These are phyloP conservation scores for Cladophialophora yegresii DNA, from an alignment of 2,329 filamentous ascomycete genomes.

Conservation along the genomic window DNA sequence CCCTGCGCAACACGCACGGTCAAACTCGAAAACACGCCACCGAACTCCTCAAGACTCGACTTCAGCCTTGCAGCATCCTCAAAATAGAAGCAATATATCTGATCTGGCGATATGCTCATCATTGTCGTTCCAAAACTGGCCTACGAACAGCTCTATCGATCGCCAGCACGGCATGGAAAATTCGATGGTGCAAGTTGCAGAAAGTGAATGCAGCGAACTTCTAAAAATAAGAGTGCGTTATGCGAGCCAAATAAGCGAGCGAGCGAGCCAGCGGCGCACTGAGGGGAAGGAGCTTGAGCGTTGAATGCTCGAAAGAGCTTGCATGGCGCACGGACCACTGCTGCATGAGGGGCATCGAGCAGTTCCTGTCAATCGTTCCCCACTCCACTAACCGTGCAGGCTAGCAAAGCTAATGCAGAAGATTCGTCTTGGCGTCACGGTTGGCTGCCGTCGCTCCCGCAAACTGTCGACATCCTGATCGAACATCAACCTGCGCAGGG, in stretches of 20 bases:
- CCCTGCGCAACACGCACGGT: not conserved
- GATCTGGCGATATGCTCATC: not conserved
- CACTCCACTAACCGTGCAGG: not conserved
- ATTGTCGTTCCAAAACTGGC: not conserved
- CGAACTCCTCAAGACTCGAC: not conserved
- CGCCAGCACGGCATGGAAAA: not conserved
- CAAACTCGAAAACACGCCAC: not conserved
- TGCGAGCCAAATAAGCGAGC: not conserved
- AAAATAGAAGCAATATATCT: constrained; percentile 9
- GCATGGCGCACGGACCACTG: not conserved
- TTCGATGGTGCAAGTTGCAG: not conserved
- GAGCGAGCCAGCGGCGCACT: constrained; percentile 10
- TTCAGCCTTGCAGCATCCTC: not conserved
- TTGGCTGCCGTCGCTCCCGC: constrained; percentile 33
- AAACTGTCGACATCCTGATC: constrained; percentile 28
- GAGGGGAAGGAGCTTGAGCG: constrained; percentile 1
- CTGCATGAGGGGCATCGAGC: not conserved
- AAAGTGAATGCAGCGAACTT: not conserved
- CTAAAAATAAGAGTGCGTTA: constrained; percentile 8
- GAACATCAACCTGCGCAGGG: constrained; percentile 23
- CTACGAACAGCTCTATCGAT: not conserved
- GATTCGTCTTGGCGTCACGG: constrained; percentile 32
- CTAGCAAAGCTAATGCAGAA: constrained; percentile 27
- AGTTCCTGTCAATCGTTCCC: constrained; percentile 6
- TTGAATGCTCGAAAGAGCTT: constrained; percentile 10